Conservation (phyloP, 805 yeast genomes). For the Ogataea nitratoaversa region DNA sequence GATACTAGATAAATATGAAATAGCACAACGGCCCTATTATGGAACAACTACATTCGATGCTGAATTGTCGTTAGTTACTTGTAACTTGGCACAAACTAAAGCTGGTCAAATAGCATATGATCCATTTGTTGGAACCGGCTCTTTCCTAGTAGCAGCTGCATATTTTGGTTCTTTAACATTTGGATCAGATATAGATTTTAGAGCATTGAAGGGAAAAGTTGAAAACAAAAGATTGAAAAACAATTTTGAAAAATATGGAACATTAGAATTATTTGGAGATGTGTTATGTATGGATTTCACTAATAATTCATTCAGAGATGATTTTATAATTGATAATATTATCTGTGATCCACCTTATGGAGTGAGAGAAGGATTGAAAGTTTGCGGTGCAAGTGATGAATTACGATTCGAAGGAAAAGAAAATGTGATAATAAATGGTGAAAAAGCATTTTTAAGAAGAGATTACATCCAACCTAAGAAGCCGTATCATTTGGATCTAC, state of each 20-base stretch:
- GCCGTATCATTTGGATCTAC: slow-evolving; percentile 73
- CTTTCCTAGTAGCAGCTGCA: slow-evolving; percentile 85
- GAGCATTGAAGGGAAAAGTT: slow-evolving; percentile 68
- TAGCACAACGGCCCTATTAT: slow-evolving; percentile 77
- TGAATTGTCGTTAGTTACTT: slow-evolving; percentile 80
- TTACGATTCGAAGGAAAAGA: slow-evolving; percentile 71
- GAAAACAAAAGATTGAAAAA: slow-evolving; percentile 30
- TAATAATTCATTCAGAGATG: slow-evolving; percentile 69
- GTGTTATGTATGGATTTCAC: slow-evolving; percentile 92
- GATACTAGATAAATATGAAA: slow-evolving; percentile 71
- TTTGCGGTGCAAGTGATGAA: slow-evolving; percentile 69
- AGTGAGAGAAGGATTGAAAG: slow-evolving; percentile 91
- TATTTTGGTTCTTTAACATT: slow-evolving; percentile 73
- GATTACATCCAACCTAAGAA: slow-evolving; percentile 93
- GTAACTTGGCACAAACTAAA: slow-evolving; percentile 76
- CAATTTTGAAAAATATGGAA: slow-evolving; percentile 76
- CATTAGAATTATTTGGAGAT: slow-evolving; percentile 58
- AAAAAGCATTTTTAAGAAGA: slow-evolving; percentile 66
- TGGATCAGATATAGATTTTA: slow-evolving; percentile 90
- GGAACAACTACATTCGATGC: slow-evolving; percentile 98
- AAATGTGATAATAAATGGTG: slow-evolving; percentile 69
- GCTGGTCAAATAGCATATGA: slow-evolving; percentile 73
- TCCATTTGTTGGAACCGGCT: slow-evolving; percentile 97
- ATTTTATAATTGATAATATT: slow-evolving; percentile 68
- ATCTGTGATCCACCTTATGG: slow-evolving; percentile 98